Base-by-base conservation (phyloP, 352 stramenopile genomes). In the Phytopythium kandeliae region DNA sequence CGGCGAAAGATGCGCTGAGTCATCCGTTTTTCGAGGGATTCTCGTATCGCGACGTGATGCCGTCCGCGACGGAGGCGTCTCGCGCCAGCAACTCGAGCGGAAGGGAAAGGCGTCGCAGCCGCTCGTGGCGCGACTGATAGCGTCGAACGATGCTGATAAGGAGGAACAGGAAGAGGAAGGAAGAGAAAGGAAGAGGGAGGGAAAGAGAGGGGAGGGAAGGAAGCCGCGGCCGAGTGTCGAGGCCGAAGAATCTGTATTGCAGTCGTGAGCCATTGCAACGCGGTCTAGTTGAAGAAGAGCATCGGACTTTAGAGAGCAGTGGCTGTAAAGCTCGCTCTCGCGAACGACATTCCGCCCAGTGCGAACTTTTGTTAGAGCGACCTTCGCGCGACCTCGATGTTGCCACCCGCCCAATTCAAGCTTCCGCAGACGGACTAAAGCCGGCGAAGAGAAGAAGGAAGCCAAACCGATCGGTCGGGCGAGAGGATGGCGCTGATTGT, bases 1-100 rank as follows among this genome's bases (percentile, higher is more conserved):
- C 84, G 10, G 95, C 95, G 1, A 82, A 80, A 47, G 67, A 91
- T 22, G 92, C 95, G 31, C 69, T 98, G 31, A 76, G 87, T 35
- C 77, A 94, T 58, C 70, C 77, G 8, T 98, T 98, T 60, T 98
- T 98, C 54, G 72, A 88, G 40, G 74, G 73, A 1, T 89, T 88
- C 34, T 82, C 75, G 48, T 71, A 75, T 52, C 55, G 65, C 50
- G 67, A 72, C 52, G 77, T 85, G n/a, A 69, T 51, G 31, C 31
- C 47, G 15, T n/a, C 16, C 4, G 15, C 24, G 6, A 19, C 17
- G 19, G 33, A 50, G 10, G 10, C 24, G 19, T 19, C 25, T 4
- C 44, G 21, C 19, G 46, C 30, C 21, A 15, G 21, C 13, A 22
- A 25, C 15, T 2, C 16, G 15, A 53, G 28, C 22, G 47, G 33